These are phyloP conservation scores for Lentinula detonsa DNA, from an alignment of 768 basidiomycete species.

Conservation along the genomic window DNA sequence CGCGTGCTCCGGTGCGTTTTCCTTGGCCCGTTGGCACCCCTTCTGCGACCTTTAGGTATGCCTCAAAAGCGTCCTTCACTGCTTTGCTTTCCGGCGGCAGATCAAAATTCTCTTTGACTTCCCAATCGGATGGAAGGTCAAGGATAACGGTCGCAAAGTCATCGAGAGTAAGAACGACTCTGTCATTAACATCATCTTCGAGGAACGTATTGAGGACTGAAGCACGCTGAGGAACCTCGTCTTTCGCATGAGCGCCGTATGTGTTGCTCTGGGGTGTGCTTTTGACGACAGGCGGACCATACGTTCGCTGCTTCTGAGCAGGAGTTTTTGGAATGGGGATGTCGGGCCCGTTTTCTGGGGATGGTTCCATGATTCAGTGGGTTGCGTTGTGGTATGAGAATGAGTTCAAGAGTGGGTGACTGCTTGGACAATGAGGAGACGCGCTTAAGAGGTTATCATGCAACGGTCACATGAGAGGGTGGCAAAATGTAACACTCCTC, in stretches of 20 bases:
- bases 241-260: neutral
- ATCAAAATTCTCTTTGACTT: neutral
- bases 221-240: neutral
- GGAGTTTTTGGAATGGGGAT: neutral
- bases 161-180: neutral
- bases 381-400: neutral
- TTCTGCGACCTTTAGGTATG: neutral
- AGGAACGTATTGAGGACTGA: neutral
- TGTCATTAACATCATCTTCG: neutral
- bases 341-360: neutral
- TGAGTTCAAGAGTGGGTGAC: neutral
- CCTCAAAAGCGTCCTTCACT: neutral
- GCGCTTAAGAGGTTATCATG: neutral
- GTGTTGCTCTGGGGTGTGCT: neutral
- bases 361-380: neutral
- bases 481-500: neutral
- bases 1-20: too few species aligned
- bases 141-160: neutral
- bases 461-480: neutral
- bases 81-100: neutral
- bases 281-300: neutral
- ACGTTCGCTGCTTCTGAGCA: neutral
- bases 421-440: too few species aligned
- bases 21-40: neutral
- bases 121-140: neutral